A percentile compares a stretch with the other conserved stretches of the same genome.
phyloP scores from a whole-genome alignment of 208 protist genomes.

The Leishmania lainsoni region DNA sequence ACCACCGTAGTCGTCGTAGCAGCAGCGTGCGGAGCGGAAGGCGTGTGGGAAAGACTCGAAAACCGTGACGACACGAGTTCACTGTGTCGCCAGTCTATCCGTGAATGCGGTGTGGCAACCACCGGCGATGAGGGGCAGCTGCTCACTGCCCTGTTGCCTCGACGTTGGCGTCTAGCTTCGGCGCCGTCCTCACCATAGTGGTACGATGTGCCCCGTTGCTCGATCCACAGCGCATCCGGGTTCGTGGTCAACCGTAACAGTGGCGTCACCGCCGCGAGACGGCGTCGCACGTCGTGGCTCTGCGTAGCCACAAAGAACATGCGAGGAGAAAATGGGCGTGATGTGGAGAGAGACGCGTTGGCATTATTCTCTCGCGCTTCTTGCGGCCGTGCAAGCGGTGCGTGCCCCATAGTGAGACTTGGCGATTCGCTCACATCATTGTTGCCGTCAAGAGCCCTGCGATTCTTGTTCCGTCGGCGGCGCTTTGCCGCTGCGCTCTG shows the following conservation, averaged over 20 bases:
- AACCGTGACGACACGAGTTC: background rate
- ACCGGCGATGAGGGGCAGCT: background rate
- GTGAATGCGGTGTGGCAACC: background rate
- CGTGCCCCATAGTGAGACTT: background rate
- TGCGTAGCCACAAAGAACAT: conserved; percentile 76
- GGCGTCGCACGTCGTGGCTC: conserved; percentile 73
- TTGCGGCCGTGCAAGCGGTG: background rate
- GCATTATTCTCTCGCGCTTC: background rate
- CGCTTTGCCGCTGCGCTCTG: conserved; percentile 18
- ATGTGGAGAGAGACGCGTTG: background rate
- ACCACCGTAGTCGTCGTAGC: conserved; percentile 18
- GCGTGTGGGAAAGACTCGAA: background rate
- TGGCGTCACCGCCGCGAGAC: conserved; percentile 42
- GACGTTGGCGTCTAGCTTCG: background rate
- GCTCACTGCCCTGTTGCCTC: background rate
- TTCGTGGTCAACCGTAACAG: conserved; percentile 67
- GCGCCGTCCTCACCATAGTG: conserved; percentile 31
- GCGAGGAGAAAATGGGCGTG: conserved; percentile 11
- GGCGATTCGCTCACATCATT: background rate
- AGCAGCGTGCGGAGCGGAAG: background rate
- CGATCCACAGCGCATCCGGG: conserved; percentile 72
- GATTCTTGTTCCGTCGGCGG: background rate
- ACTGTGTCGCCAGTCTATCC: background rate
- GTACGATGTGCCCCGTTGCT: conserved; percentile 58
- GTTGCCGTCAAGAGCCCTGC: background rate